Base-by-base conservation (phyloP, 2,329 filamentous ascomycete genomes). In the Colletotrichum viniferum region DNA sequence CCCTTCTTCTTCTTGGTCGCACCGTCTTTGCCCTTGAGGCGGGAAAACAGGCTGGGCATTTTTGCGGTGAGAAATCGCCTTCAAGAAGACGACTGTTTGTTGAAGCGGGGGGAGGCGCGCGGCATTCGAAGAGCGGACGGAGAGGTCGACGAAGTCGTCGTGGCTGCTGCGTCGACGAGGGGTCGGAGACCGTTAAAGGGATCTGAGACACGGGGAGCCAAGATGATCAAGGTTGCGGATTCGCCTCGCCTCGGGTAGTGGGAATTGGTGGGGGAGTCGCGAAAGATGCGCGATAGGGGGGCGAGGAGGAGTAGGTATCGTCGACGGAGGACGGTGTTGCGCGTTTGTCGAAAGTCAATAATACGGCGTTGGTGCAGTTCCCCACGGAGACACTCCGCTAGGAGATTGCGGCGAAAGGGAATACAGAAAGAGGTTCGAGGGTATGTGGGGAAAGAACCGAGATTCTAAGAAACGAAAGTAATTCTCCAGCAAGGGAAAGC, bases 11-110 rank as follows among this genome's bases (percentile, higher is more conserved):
- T 93, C 79, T 89, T 89, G 73, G 86, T 83, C 79, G 87, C 85
- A 82, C 89, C 89, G 86, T 97, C 95, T 86, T 93, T 96, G 87
- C 91, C 90, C 89, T 95, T 95, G 85, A 96, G 86, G 80, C 90
- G 89, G 77, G 90, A 90, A 81, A 92, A 92, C 78, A 92, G 84
- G 80, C 90, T 87, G 77, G 89, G 87, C 90, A 92, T 92, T 67
- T 78, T 87, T 80, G 48, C 65, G 30, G 72, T 64, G 43, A n/a
- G 48, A 18, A 24, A 58, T 73, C 63, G 61, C 71, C 65, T 67
- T 70, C 30, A 56, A 34, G 55, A 32, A 38, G 70, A 55, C 69
- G 64, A 71, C 58, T 73, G 30, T 24, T 67, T 28, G 28, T 61
- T 13, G 64, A 34, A 48, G 71, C 55, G 71, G 66, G 65, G 62